Evolutionary conservation across 1,284 basidiomycete species (phyloP).

Genomic region (Singerocomus inundabilis): DNA sequence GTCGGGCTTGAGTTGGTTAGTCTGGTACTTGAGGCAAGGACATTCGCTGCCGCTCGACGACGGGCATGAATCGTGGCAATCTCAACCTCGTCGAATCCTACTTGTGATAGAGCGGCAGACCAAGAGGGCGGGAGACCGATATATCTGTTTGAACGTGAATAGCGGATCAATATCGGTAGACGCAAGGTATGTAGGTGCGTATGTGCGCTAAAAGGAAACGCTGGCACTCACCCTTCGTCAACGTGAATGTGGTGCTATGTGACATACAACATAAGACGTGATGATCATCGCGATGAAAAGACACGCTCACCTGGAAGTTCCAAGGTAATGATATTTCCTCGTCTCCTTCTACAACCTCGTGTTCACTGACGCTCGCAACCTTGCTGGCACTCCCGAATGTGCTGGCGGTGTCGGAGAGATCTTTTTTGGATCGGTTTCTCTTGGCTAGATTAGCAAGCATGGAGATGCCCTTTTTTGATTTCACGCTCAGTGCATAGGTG

Average conservation of each 20-base stretch:
- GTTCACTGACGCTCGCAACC: constrained; percentile 16
- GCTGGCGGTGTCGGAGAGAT: constrained; percentile 28
- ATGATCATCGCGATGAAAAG: not conserved
- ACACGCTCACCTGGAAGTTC: constrained; percentile 64
- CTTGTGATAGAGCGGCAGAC: constrained; percentile 55
- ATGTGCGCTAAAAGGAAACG: constrained; percentile 1
- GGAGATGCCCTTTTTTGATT: constrained; percentile 29
- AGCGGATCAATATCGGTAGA: not conserved
- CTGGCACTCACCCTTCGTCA: constrained; percentile 61
- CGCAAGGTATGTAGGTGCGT: not conserved
- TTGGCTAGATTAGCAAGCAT: constrained; percentile 25
- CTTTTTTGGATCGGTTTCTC: constrained; percentile 39
- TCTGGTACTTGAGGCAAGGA: constrained; percentile 11
- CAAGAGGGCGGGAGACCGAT: constrained; percentile 72
- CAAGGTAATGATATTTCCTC: constrained; percentile 66
- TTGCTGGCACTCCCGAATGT: constrained; percentile 9
- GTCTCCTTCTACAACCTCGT: constrained; percentile 41
- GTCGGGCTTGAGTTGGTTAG: constrained; percentile 36
- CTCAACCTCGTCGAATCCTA: constrained; percentile 66
- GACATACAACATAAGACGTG: not conserved
- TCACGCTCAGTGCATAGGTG: constrained; percentile 15
- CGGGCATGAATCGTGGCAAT: constrained; percentile 59
- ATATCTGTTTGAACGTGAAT: constrained; percentile 41
- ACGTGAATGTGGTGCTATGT: constrained; percentile 74
- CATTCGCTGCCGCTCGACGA: constrained; percentile 43